Evolutionary conservation across 371 early-diverging fungal genomes (phyloP).

Genomic region (Mortierella sp.): DNA sequence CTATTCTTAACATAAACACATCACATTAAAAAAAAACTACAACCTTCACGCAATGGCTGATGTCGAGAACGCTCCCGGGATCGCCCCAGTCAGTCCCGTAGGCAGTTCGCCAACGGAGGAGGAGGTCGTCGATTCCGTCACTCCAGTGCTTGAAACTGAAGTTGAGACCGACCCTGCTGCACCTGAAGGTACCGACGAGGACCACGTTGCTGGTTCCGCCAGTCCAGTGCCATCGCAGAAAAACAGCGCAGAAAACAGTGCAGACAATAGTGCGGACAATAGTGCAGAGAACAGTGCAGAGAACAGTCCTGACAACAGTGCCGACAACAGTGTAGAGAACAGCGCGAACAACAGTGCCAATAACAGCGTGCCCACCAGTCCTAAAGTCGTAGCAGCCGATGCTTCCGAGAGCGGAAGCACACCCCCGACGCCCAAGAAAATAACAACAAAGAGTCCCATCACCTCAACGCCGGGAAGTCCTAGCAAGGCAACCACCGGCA

Average conservation of each 20-base stretch:
- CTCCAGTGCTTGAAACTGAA: not conserved
- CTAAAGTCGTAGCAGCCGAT: not conserved
- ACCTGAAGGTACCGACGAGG: slow-evolving; percentile 6
- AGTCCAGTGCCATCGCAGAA: not conserved
- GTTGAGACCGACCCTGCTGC: not conserved
- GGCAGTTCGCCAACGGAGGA: slow-evolving; percentile 11
- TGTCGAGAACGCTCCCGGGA: slow-evolving; percentile 47
- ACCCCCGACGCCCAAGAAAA: slow-evolving; percentile 26
- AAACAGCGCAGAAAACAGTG: not conserved
- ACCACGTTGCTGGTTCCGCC: not conserved
- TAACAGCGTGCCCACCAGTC: not conserved
- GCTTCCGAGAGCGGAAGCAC: not conserved
- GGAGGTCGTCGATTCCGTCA: not conserved
- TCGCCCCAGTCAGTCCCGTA: slow-evolving; percentile 29
- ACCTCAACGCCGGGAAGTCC: slow-evolving; percentile 21
- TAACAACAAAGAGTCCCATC: slow-evolving; percentile 11
- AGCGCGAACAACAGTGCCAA: not conserved
- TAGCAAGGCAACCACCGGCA: slow-evolving; percentile 10
- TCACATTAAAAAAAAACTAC: not conserved
- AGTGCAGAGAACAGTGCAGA: too few species aligned
- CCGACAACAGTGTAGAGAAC: too few species aligned
- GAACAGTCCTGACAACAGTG: too few species aligned
- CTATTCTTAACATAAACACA: slow-evolving; percentile 4
- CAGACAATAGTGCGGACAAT: too few species aligned
- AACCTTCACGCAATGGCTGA: slow-evolving; percentile 31